Base-by-base conservation (phyloP, 1,139 yeast genomes). In the Pichia sp. region DNA sequence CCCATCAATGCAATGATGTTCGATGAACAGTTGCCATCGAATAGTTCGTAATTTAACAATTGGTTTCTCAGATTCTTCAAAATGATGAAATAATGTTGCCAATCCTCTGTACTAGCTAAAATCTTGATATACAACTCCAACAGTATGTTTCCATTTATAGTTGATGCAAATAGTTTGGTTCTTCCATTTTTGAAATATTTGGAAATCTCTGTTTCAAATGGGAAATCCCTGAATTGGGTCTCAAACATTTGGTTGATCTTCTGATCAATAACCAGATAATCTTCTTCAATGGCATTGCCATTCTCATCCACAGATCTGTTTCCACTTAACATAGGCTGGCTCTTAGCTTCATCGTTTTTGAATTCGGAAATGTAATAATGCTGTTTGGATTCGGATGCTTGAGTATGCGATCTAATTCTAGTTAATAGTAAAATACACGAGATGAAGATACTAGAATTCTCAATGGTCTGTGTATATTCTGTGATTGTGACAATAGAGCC, bases 51-150 rank as follows among this genome's bases (percentile, higher is more conserved):
- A 56, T 84, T 84, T 4, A 90, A 72, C 32, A 89, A 61, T 60
- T 88, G 96, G 0, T 87, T 77, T 55, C 89, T 82, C 48, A 85
- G 72, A 62, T 85, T 90, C 0, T 85, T 79, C 72, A 86, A 71
- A 1, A 81, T 65, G 58, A 73, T 84, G 0, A 90, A 79, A 59
- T 81, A 87, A 1, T 81, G 64, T 52, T 85, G 93, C 91, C 93
- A 86, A 48, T 77, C 75, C 20, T 77, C 69, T 36, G 83, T 84
- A 14, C 71, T 68, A n/a, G 73, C 75, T 58, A 85, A 63, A 0
- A 84, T 69, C 14, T 68, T 66, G 17, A 77, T 63, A 2, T 83
- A 78, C 14, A 79, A 55, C 3, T 71, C 63, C 9, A 85, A 17
- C 9, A 50, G 10, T 3, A 18, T 19, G 10, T 39, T 28, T 14